Percentiles rank a stretch among this genome's conserved stretches.
Evolutionary conservation across 2,329 filamentous ascomycete species (phyloP).

Genomic region (Xylaria arbuscula): DNA sequence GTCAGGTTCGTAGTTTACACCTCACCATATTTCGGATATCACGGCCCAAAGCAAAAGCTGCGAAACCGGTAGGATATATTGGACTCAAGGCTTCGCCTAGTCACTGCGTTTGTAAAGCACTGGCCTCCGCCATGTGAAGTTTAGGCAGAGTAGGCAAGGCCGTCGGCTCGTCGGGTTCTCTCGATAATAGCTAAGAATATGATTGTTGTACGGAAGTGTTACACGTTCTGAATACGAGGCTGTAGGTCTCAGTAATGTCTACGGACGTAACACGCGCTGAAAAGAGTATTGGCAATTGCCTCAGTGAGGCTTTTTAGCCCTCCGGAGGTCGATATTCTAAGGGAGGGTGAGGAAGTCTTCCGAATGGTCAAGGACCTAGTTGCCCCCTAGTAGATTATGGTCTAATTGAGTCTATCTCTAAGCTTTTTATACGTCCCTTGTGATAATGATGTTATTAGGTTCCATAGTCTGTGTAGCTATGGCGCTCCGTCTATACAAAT

Average conservation of each 20-base stretch:
- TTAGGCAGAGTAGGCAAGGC: not conserved
- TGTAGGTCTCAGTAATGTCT: no score
- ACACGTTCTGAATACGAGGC: no score
- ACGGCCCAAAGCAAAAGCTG: slow-evolving; percentile 5
- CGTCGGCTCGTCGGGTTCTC: not conserved
- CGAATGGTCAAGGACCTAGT: no score
- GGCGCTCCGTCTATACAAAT: slow-evolving; percentile 16
- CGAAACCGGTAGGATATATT: not conserved
- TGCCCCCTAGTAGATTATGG: no score
- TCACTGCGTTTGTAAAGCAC: not conserved
- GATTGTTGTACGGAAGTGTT: no score
- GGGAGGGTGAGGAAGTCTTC: no score
- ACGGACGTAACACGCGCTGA: no score
- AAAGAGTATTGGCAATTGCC: no score
- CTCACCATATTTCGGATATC: slow-evolving; percentile 23
- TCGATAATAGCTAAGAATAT: not conserved
- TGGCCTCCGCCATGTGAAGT: not conserved
- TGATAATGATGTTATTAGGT: slow-evolving; percentile 26
- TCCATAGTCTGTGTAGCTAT: slow-evolving; percentile 19
- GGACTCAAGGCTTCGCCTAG: not conserved
- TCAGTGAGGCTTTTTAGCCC: no score
- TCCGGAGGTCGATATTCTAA: no score
- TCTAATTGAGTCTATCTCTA: no score
- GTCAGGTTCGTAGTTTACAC: slow-evolving; percentile 4
- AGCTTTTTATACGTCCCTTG: no score